Conservation (phyloP, 371 early-diverging fungal genomes). For the Mortierella sp. region DNA sequence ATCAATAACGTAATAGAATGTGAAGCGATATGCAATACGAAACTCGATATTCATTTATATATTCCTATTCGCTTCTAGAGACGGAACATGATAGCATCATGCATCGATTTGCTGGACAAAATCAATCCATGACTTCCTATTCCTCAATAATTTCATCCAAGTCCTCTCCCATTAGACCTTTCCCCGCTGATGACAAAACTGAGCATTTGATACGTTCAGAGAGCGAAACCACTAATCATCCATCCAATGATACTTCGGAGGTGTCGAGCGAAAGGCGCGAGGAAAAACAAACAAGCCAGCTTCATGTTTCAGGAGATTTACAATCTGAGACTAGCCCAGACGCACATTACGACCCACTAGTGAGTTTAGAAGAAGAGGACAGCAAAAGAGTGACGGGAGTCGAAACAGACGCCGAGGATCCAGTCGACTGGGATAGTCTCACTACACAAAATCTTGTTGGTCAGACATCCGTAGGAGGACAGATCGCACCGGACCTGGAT, state of each 20-base stretch:
- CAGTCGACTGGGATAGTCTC: conserved; percentile 19
- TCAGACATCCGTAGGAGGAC: conserved; percentile 35
- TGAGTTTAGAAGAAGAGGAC: neutral
- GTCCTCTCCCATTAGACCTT: neutral
- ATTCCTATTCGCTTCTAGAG: neutral
- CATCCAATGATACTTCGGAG: neutral
- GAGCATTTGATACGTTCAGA: neutral
- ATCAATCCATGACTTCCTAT: neutral
- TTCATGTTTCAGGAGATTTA: neutral
- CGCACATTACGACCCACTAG: neutral
- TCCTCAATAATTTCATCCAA: neutral
- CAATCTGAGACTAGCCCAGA: neutral
- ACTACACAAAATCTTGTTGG: conserved; percentile 48
- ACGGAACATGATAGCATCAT: neutral
- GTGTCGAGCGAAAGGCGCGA: neutral
- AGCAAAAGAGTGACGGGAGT: too few species aligned
- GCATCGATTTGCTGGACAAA: neutral
- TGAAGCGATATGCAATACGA: neutral
- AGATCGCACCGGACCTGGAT: conserved; percentile 32
- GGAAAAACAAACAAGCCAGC: neutral
- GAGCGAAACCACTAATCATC: neutral
- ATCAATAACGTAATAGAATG: too few species aligned
- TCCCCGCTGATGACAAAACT: neutral
- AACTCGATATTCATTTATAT: neutral
- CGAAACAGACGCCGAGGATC: neutral